These are phyloP conservation scores for Calonectria honghensis DNA, from an alignment of 2,329 filamentous ascomycete genomes.

Conservation along the genomic window DNA sequence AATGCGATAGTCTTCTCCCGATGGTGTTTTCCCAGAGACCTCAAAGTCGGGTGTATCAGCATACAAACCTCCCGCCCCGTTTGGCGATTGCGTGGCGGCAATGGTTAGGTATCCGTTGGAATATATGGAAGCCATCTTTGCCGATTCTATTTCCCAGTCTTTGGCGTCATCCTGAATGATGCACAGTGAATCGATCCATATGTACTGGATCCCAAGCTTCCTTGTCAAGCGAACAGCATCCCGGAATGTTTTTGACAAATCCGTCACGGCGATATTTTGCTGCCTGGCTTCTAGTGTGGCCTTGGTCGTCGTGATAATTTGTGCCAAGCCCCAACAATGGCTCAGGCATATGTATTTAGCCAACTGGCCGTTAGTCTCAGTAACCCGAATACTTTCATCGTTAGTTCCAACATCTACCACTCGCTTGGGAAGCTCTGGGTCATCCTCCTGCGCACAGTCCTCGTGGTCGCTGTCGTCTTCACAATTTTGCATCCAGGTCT, in stretches of 20 bases:
- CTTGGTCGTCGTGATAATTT: constrained; percentile 26
- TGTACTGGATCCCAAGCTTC: constrained; percentile 40
- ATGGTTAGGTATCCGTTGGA: constrained; percentile 44
- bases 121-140: constrained; percentile 50
- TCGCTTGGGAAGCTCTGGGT: constrained; percentile 26
- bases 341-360: constrained; percentile 34
- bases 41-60: constrained; percentile 26
- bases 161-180: constrained; percentile 48
- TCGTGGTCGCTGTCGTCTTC: constrained; percentile 18
- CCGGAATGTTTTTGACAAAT: constrained; percentile 35
- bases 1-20: constrained; percentile 7
- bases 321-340: constrained; percentile 15
- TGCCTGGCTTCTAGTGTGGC: constrained; percentile 29
- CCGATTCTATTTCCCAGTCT: constrained; percentile 47
- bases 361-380: constrained; percentile 6
- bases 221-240: constrained; percentile 37
- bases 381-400: background rate
- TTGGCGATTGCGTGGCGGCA: constrained; percentile 41
- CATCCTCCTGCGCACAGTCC: constrained; percentile 1
- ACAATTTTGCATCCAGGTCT: constrained; percentile 13
- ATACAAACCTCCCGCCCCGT: constrained; percentile 38
- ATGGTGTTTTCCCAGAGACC: constrained; percentile 16
- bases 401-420: constrained; percentile 18
- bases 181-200: constrained; percentile 50
- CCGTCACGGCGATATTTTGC: constrained; percentile 21